These are phyloP conservation scores for Sporothrix schenckii DNA, from an alignment of 2,329 filamentous ascomycete species.

Conservation along the genomic window DNA sequence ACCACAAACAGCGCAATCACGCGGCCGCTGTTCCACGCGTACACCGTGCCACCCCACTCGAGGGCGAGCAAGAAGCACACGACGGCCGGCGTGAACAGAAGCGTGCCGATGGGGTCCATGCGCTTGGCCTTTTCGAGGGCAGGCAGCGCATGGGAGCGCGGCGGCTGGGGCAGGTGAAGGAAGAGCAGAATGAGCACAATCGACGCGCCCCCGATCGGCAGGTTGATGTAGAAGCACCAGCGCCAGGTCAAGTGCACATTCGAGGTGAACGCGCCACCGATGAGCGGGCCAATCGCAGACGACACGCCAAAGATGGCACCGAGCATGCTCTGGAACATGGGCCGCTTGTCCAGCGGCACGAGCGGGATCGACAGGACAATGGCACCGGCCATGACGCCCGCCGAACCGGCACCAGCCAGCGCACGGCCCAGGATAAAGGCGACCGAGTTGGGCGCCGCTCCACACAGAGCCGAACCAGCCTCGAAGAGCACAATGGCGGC, in stretches of 20 bases:
- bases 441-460: conserved; percentile 46
- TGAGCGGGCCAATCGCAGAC: conserved; percentile 44
- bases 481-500: conserved; percentile 45
- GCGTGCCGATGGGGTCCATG: conserved; percentile 36
- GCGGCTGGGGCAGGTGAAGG: conserved; percentile 39
- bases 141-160: neutral
- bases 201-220: conserved; percentile 44
- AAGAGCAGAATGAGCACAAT: conserved; percentile 40
- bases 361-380: conserved; percentile 43
- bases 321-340: conserved; percentile 44
- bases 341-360: conserved; percentile 44
- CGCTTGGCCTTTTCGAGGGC: conserved; percentile 46
- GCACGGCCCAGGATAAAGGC: conserved; percentile 51
- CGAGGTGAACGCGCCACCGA: conserved; percentile 48
- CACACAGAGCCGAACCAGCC: conserved; percentile 48
- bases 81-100: conserved; percentile 40
- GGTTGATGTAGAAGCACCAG: conserved; percentile 49
- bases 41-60: conserved; percentile 48
- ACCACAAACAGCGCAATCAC: conserved; percentile 44
- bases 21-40: conserved; percentile 42
- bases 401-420: conserved; percentile 46
- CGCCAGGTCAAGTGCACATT: conserved; percentile 43
- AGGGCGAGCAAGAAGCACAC: conserved; percentile 51
- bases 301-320: conserved; percentile 46
- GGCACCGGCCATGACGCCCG: conserved; percentile 47